Evolutionary conservation across 441 rosid species (phyloP), one percentile per base, ranked within the genome.

Genomic region (Euphorbia schlechtendalii): DNA sequence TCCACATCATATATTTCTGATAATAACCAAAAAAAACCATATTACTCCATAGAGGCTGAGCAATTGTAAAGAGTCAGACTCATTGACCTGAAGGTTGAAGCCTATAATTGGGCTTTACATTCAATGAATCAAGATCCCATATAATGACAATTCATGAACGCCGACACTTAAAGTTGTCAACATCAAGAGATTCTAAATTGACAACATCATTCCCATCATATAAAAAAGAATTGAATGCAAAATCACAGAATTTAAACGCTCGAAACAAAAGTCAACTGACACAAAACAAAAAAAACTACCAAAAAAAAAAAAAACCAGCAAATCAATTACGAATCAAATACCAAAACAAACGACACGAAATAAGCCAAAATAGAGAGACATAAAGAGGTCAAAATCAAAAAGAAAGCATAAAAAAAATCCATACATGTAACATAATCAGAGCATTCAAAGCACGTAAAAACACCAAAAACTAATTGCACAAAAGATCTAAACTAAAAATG

Each of bases 41-140:
- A 32, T 3, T 9, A 32, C 43, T 1, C 24, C 43, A 32, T 20
- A 61, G 64, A 45, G 18, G 43, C 32, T 12, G 27, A 59, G 56
- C 46, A 10, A 41, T 41, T 41, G 46, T 12, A 40, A 61, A 70
- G 63, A 24, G 60, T 69, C 58, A 63, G 48, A 46, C 32, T 25
- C 45, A 59, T 56, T 27, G 63, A 65, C 60, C 49, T 57, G 2
- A 60, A 25, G 43, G n/a, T n/a, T n/a, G n/a, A n/a, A n/a, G n/a
- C 72, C 59, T 8, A 60, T 53, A 60, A 53, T 38, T 46, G 13
- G 21, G 55, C 34, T 58, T 65, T 17, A 45, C 49, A 63, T 43
- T n/a, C 28, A 21, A 66, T 8, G 49, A 67, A 59, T 48, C 36
- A 49, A 73, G 72, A 75, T 73, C 78, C 62, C 62, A 58, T 28